phyloP scores from a whole-genome alignment of 73 alveolate genomes.

The Paramecium sexaurelia region DNA sequence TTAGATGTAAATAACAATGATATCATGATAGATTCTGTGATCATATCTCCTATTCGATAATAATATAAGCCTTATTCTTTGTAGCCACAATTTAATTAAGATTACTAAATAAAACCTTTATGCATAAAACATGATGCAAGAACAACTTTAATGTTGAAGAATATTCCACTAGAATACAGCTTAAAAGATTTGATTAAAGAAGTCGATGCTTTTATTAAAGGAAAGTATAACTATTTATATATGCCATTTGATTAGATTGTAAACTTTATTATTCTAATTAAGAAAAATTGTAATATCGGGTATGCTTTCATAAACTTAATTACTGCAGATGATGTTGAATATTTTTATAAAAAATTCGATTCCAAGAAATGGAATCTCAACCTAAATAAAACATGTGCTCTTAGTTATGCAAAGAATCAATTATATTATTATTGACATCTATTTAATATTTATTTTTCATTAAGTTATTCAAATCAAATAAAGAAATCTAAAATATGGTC shows the following conservation, averaged over 20 bases:
- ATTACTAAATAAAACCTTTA: neutral
- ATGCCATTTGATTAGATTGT: neutral
- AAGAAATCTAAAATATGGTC: too few relatives aligned
- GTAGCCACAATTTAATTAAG: neutral
- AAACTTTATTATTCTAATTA: neutral
- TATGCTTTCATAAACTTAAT: neutral
- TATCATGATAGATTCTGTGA: neutral
- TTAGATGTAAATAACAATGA: neutral
- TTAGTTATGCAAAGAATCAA: neutral
- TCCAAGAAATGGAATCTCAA: neutral
- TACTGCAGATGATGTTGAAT: neutral
- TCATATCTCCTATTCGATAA: neutral
- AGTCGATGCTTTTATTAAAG: neutral
- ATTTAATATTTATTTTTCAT: neutral
- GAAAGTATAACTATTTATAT: neutral
- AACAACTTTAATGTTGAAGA: slow-evolving; percentile 37
- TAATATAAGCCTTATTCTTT: neutral
- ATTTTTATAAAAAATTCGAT: neutral
- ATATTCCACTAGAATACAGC: neutral
- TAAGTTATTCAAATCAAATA: too few relatives aligned
- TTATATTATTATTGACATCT: neutral
- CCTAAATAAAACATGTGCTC: neutral
- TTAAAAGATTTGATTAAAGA: neutral
- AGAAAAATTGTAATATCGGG: neutral
- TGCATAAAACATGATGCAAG: neutral